Base-by-base conservation (phyloP, 495 filamentous ascomycete species). In the Hypoxylon fragiforme region DNA sequence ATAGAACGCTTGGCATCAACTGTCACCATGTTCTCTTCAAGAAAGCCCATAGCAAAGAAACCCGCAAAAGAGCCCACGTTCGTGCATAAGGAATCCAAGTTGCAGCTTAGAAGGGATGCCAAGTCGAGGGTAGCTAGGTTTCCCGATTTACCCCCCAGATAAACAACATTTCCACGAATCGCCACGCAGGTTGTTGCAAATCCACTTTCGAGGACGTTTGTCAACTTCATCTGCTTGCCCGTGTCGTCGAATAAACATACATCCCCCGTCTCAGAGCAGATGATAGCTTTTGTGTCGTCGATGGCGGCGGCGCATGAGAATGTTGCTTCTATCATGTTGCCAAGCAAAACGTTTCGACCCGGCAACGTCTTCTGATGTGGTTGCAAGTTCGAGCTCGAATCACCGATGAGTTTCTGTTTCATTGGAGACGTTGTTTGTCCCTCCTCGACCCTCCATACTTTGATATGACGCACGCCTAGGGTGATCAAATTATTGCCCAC, bases 401-500 rank as follows among this genome's bases (percentile, higher is more conserved):
- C 80, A 14, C 69, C 65, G 6, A 66, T 57, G 53, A 71, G 71
- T 50, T 74, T 77, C 41, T 70, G 69, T 48, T 81, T 83, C 20
- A 69, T 69, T 16, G 75, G 77, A 47, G 71, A 78, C 15, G 59
- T 71, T 34, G 66, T 70, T 52, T 69, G 54, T 57, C 60, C 65
- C 7, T 89, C 86, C 22, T 92, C 89, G 13, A 91, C 81, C 57
- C 87, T 81, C 94, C 94, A 98, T 22, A 95, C 81, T 69, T 97
- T 98, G 61, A 96, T 84, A 75, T 97, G 91, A 42, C 94, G 83
- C 36, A 92, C 87, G 13, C 94, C 94, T 19, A 90, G 79, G 21
- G 85, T 91, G 38, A 80, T 63, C 40, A 76, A 59, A 49, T 64
- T 75, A 44, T 65, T 72, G 13, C 91, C 91, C 68, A 96, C 81